These are phyloP conservation scores for Cladorrhinum samala DNA, from an alignment of 495 filamentous ascomycete genomes.

Conservation along the genomic window DNA sequence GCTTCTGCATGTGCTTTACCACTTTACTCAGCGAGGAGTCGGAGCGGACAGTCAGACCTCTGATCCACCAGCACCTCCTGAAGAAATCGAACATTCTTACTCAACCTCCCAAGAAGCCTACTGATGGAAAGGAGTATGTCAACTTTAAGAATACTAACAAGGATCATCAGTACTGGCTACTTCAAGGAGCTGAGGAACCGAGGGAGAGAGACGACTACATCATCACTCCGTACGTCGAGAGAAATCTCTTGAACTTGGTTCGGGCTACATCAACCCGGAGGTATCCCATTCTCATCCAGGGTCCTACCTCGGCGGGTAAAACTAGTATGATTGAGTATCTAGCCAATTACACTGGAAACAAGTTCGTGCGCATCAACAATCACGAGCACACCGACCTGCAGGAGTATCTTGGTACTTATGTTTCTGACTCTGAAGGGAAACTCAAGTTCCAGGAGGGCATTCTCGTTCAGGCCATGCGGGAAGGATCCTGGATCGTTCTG, in stretches of 20 bases:
- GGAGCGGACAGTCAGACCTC: conserved; percentile 64
- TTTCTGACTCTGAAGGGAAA: conserved; percentile 77
- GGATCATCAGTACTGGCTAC: conserved; percentile 84
- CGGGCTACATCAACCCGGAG: conserved; percentile 83
- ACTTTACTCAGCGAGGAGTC: conserved; percentile 77
- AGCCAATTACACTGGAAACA: conserved; percentile 90
- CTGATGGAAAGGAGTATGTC: conserved; percentile 72
- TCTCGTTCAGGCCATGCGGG: conserved; percentile 83
- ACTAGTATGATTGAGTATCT: conserved; percentile 99
- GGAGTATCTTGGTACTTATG: conserved; percentile 92
- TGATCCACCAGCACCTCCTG: conserved; percentile 74
- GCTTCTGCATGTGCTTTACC: conserved; percentile 96
- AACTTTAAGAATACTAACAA: conserved; percentile 56
- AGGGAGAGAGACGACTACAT: conserved; percentile 86
- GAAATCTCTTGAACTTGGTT: conserved; percentile 89
- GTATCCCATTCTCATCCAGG: conserved; percentile 94
- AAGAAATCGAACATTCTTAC: conserved; percentile 61
- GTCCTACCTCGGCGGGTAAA: conserved; percentile 94
- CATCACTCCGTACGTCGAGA: conserved; percentile 88
- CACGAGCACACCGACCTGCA: conserved; percentile 98
- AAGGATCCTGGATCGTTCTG: conserved; percentile 96
- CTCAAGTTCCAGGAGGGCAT: conserved; percentile 89
- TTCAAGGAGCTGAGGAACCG: conserved; percentile 56
- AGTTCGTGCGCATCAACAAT: conserved; percentile 97
- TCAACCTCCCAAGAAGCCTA: conserved; percentile 66